These are phyloP conservation scores for Pharnaceum exiguum DNA, from an alignment of 148 eudicot genomes.

Conservation along the genomic window DNA sequence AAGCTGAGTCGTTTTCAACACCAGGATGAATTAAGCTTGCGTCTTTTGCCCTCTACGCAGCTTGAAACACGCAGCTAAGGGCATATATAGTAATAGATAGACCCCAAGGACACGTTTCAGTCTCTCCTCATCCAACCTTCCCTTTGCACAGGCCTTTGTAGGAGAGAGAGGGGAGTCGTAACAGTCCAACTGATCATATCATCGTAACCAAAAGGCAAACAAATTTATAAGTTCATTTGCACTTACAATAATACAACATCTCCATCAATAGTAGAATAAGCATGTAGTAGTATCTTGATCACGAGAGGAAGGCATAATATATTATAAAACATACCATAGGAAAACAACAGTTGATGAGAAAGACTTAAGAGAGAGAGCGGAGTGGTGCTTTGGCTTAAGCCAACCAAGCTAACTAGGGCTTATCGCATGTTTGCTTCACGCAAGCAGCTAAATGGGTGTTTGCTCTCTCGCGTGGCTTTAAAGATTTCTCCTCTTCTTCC, in stretches of 20 bases:
- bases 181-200: too few species aligned
- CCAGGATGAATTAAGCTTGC: conserved; percentile 25
- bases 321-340: background rate
- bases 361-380: conserved; percentile 7
- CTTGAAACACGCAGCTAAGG: conserved; percentile 52
- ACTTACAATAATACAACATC: too few species aligned
- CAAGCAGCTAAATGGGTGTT: conserved; percentile 54
- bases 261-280: too few species aligned
- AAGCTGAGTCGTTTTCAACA: conserved; percentile 38
- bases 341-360: background rate
- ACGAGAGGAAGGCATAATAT: conserved; percentile 1
- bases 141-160: background rate
- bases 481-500: conserved; percentile 46
- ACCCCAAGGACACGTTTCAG: conserved; percentile 23
- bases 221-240: too few species aligned
- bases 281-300: too few species aligned
- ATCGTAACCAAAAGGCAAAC: too few species aligned
- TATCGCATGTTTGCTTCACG: conserved; percentile 97
- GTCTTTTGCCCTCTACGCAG: conserved; percentile 63
- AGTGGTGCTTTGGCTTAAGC: conserved; percentile 8
- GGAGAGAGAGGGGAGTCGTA: conserved; percentile 1
- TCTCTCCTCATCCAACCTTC: conserved; percentile 4
- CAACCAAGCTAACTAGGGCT: conserved; percentile 47
- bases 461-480: conserved; percentile 90
- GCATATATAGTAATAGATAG: background rate